Evolutionary conservation across 2,329 filamentous ascomycete species (phyloP), one percentile per base, ranked within the genome.

Genomic region (Cadophora gregata): DNA sequence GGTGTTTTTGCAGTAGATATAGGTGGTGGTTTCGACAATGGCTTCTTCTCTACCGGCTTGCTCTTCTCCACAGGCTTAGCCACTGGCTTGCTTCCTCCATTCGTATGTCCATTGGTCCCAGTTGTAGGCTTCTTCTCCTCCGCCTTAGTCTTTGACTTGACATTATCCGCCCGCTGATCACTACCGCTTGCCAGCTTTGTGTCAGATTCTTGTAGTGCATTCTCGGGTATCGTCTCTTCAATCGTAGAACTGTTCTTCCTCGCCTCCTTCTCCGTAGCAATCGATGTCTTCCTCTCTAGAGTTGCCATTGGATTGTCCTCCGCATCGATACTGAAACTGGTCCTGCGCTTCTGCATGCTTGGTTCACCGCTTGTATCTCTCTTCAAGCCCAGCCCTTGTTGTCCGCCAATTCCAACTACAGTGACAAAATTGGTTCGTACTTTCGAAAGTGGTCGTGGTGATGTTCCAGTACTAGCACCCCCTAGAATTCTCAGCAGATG

Each of bases 381-480:
- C 67, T 78, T 78, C 65, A 84, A 69, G 29, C 80, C 81, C 36
- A 80, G 75, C n/a, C 78, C 79, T 65, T 75, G 68, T 62, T 81
- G 80, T 42, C 80, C 78, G 42, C 80, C 78, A 42, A 76, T 78
- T 63, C 79, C 78, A 75, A 93, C 90, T 55, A 94, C 85, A 21
- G 90, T 86, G 62, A 94, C 85, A 76, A 94, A 94, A 76, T 83
- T 92, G 45, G 90, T 91, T 71, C 90, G 86, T 51, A 93, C 88
- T 79, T 90, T 92, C 69, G 90, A 92, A 48, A 93, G 84, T 27
- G 88, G 90, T 74, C 90, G 83, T 36, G 87, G 85, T 21, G 85
- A 87, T 38, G 84, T 74, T 47, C 73, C 70, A 29, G 63, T 72
- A 25, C 69, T 77, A 33, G 64, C 66, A 68, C 59, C 67, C 29